phyloP scores from a whole-genome alignment of 2,329 filamentous ascomycete genomes.

The Metarhizium brunneum region DNA sequence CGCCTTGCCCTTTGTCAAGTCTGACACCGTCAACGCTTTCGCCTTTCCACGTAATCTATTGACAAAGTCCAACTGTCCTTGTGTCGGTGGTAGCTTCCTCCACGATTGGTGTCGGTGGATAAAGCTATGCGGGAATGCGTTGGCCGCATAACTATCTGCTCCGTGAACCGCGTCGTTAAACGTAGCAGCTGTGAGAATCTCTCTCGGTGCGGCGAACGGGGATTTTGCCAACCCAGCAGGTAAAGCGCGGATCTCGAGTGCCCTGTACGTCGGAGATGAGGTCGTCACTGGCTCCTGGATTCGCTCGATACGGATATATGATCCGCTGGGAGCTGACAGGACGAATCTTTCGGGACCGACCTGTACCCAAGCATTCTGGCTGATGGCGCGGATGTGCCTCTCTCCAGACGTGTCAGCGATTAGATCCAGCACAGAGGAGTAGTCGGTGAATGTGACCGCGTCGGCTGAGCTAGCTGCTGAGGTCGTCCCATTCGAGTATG shows the following conservation, averaged over 20 bases:
- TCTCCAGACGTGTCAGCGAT: constrained; percentile 75
- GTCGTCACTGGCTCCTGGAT: constrained; percentile 14
- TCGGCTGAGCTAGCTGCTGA: constrained; percentile 13
- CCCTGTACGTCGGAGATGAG: constrained; percentile 26
- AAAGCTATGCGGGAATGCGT: constrained; percentile 56
- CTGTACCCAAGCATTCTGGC: constrained; percentile 73
- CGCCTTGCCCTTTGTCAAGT: constrained; percentile 71
- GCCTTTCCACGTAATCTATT: constrained; percentile 51
- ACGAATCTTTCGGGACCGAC: constrained; percentile 63
- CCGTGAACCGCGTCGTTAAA: constrained; percentile 73
- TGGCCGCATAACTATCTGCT: constrained; percentile 69
- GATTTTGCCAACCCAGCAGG: constrained; percentile 36
- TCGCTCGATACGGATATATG: constrained; percentile 46
- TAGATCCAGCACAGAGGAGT: constrained; percentile 84
- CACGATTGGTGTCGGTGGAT: constrained; percentile 60
- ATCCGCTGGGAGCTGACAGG: constrained; percentile 55
- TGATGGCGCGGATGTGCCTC: constrained; percentile 66
- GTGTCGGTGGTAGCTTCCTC: constrained; percentile 57
- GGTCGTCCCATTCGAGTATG: constrained; percentile 2
- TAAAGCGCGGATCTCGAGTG: constrained; percentile 38
- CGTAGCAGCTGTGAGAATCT: constrained; percentile 54
- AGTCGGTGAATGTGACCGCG: constrained; percentile 75
- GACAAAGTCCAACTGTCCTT: constrained; percentile 58
- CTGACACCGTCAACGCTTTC: constrained; percentile 42
- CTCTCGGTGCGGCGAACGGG: constrained; percentile 59